These are phyloP conservation scores for Pezicula rhizophila DNA, from an alignment of 2,329 filamentous ascomycete species.

Conservation along the genomic window DNA sequence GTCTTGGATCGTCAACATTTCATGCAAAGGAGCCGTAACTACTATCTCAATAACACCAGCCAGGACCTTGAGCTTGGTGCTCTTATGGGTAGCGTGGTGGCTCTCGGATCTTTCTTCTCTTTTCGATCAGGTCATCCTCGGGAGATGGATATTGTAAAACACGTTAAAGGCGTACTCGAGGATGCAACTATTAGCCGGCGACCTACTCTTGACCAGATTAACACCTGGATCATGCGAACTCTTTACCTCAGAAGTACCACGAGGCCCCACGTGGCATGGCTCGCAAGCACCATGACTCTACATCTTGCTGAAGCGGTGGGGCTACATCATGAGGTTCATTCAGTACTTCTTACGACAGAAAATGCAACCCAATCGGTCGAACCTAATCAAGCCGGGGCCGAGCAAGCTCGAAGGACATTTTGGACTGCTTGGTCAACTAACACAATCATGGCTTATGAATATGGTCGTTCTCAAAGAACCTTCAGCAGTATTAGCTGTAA, in stretches of 20 bases:
- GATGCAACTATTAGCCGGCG: conserved; percentile 12
- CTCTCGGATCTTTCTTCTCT: conserved; percentile 29
- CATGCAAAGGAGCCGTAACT: conserved; percentile 19
- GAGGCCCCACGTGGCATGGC: conserved; percentile 20
- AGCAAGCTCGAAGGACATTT: conserved; percentile 21
- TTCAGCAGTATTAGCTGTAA: conserved; percentile 18
- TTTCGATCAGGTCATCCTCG: conserved; percentile 8
- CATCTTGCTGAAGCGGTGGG: conserved; percentile 22
- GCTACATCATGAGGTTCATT: conserved; percentile 25
- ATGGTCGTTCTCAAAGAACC: conserved; percentile 25
- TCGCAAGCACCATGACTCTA: conserved; percentile 19
- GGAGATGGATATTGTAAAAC: conserved; percentile 23
- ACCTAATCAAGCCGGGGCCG: conserved; percentile 8
- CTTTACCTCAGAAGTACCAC: conserved; percentile 23
- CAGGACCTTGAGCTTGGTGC: conserved; percentile 27
- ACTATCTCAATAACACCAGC: conserved; percentile 22
- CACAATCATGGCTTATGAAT: conserved; percentile 28
- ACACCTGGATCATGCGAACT: conserved; percentile 20
- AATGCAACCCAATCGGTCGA: background rate
- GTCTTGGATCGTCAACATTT: conserved; percentile 25
- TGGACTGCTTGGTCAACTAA: conserved; percentile 26
- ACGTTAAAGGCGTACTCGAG: conserved; percentile 20
- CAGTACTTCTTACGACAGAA: conserved; percentile 14
- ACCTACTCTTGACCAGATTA: conserved; percentile 15
- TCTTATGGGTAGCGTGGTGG: conserved; percentile 26